Conservation (phyloP, 1,284 basidiomycete genomes). For the Pseudomicrostroma phylloplanum region DNA sequence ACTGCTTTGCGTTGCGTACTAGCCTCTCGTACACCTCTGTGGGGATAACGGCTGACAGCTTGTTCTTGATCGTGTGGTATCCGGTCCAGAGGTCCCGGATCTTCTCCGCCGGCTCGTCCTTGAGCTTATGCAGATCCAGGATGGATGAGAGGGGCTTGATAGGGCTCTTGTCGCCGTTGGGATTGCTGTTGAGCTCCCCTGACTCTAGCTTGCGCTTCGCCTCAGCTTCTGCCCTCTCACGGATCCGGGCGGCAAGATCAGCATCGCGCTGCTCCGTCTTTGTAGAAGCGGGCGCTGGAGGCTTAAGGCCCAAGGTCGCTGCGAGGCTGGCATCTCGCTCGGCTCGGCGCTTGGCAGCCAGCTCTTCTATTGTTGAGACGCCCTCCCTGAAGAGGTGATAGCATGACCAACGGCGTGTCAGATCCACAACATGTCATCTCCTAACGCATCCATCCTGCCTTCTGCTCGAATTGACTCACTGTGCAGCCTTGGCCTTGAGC, state of each 20-base stretch:
- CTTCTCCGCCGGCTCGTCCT: slow-evolving; percentile 23
- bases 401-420: too few relatives aligned
- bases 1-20: slow-evolving; percentile 28
- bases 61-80: slow-evolving; percentile 47
- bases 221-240: slow-evolving; percentile 22
- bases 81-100: slow-evolving; percentile 46
- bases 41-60: slow-evolving; percentile 46
- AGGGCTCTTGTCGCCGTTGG: slow-evolving; percentile 28
- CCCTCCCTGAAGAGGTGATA: not conserved
- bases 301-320: not conserved
- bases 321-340: not conserved
- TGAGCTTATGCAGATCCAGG: slow-evolving; percentile 37
- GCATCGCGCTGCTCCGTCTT: slow-evolving; percentile 27
- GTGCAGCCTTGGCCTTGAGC: slow-evolving; percentile 39
- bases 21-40: slow-evolving; percentile 32
- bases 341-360: not conserved
- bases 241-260: slow-evolving; percentile 21
- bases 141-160: slow-evolving; percentile 28
- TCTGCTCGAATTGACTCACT: slow-evolving; percentile 21
- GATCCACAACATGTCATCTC: too few relatives aligned
- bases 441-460: slow-evolving; percentile 5
- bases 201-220: slow-evolving; percentile 22
- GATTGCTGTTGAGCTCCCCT: slow-evolving; percentile 19
- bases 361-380: slow-evolving; percentile 3
- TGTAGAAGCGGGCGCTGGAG: not conserved